phyloP scores from a whole-genome alignment of 148 eudicot genomes.

The Rhododendron simsii region DNA sequence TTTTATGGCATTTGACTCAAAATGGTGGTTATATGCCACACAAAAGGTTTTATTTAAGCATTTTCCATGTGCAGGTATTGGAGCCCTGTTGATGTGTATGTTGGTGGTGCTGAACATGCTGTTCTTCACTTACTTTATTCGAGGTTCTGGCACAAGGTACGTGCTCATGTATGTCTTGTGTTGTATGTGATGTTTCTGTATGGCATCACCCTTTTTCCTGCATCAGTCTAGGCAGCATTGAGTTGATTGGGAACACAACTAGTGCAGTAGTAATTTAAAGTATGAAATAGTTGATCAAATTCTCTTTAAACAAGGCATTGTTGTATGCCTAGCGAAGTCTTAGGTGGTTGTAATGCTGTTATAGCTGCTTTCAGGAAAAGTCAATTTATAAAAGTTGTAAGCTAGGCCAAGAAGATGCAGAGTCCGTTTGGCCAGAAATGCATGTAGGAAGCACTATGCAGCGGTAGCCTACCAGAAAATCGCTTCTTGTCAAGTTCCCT shows the following conservation, averaged over 20 bases:
- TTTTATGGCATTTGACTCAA: not conserved
- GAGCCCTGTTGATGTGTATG: slow-evolving; percentile 98
- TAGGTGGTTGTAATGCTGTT: not conserved
- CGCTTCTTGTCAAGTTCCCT: not conserved
- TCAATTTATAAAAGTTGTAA: not conserved
- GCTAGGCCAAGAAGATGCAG: not conserved
- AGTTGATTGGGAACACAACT: not conserved
- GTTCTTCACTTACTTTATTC: slow-evolving; percentile 98
- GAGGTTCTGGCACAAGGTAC: slow-evolving; percentile 99
- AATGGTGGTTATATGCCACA: not conserved
- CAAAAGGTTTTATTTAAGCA: slow-evolving; percentile 7
- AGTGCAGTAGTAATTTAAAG: not conserved
- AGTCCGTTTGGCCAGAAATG: not conserved
- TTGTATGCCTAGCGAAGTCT: not conserved
- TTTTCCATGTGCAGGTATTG: slow-evolving; percentile 63
- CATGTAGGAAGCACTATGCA: not conserved
- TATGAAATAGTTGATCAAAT: not conserved
- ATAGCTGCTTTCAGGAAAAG: not conserved
- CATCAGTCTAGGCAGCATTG: not conserved
- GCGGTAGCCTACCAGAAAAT: not conserved
- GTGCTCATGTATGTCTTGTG: not conserved
- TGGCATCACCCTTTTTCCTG: not conserved
- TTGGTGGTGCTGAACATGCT: slow-evolving; percentile 99
- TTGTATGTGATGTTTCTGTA: not conserved
- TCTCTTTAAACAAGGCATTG: not conserved